Percentiles rank a stretch among this genome's conserved stretches.
Conservation (phyloP, 352 stramenopile species). For the Pythium dissotocum region DNA sequence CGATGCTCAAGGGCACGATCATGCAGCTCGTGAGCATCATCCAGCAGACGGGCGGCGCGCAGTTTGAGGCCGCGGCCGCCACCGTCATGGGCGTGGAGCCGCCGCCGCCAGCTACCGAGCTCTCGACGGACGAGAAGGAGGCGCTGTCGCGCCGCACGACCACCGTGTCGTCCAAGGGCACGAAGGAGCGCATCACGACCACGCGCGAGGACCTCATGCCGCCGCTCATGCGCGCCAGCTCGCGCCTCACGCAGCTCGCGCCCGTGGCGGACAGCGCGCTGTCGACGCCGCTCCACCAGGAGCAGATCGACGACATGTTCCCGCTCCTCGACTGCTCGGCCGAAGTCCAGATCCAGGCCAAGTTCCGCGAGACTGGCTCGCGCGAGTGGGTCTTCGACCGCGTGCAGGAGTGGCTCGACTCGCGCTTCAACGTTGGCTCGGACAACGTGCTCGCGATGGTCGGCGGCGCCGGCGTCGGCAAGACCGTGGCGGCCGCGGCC, state of each 20-base stretch:
- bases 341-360: slow-evolving; percentile 47
- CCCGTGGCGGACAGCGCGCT: slow-evolving; percentile 69
- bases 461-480: slow-evolving; percentile 67
- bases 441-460: slow-evolving; percentile 69
- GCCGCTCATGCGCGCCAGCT: slow-evolving; percentile 33
- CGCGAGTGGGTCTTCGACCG: slow-evolving; percentile 67
- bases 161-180: slow-evolving; percentile 50
- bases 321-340: slow-evolving; percentile 66
- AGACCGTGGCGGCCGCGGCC: slow-evolving; percentile 59
- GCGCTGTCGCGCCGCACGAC: slow-evolving; percentile 49
- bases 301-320: slow-evolving; percentile 86
- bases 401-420: slow-evolving; percentile 79
- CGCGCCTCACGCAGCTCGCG: slow-evolving; percentile 58
- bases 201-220: slow-evolving; percentile 37
- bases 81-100: slow-evolving; percentile 18
- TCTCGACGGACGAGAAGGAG: slow-evolving; percentile 46
- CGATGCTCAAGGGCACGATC: slow-evolving; percentile 79
- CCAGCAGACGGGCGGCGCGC: slow-evolving; percentile 27
- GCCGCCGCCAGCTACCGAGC: slow-evolving; percentile 22
- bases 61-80: slow-evolving; percentile 20
- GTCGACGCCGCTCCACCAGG: slow-evolving; percentile 57
- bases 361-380: slow-evolving; percentile 43
- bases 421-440: slow-evolving; percentile 57
- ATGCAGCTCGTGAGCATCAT: slow-evolving; percentile 50
- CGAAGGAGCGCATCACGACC: slow-evolving; percentile 49